These are phyloP conservation scores for Entelexis sorbosivorans DNA, from an alignment of 1,139 yeast species.

Conservation along the genomic window DNA sequence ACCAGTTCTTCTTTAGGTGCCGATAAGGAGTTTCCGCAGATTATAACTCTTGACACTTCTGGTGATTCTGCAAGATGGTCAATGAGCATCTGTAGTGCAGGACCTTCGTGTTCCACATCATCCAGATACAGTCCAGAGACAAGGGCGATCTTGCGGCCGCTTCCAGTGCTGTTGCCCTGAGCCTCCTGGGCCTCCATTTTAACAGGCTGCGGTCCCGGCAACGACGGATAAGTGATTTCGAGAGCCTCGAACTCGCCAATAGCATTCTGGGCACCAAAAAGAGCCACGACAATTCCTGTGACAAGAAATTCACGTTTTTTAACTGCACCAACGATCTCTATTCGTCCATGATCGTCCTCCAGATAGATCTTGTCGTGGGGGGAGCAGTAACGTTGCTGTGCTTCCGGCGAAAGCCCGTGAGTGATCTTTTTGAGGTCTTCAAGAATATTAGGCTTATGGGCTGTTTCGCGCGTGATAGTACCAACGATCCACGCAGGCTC, in stretches of 20 bases:
- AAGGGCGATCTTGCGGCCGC: conserved; percentile 39
- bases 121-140: conserved; percentile 63
- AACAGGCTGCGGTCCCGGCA: background rate
- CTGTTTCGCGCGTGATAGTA: conserved; percentile 74
- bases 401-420: conserved; percentile 35
- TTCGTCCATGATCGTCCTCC: conserved; percentile 91
- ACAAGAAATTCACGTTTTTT: conserved; percentile 43
- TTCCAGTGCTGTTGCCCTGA: background rate
- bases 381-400: conserved; percentile 42
- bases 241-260: conserved; percentile 79
- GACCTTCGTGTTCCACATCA: conserved; percentile 33
- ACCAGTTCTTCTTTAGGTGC: conserved; percentile 22
- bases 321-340: conserved; percentile 55
- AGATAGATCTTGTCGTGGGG: conserved; percentile 54
- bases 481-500: conserved; percentile 85
- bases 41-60: conserved; percentile 44
- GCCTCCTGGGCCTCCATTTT: too few species aligned
- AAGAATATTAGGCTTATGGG: conserved; percentile 71
- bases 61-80: conserved; percentile 56
- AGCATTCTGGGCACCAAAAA: conserved; percentile 72
- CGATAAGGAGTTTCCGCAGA: conserved; percentile 58
- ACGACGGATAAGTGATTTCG: conserved; percentile 58
- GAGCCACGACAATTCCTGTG: conserved; percentile 79
- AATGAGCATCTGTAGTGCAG: conserved; percentile 44
- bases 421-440: conserved; percentile 55